These are phyloP conservation scores for Citrus maxima DNA, from an alignment of 345 rosid species.

Conservation along the genomic window DNA sequence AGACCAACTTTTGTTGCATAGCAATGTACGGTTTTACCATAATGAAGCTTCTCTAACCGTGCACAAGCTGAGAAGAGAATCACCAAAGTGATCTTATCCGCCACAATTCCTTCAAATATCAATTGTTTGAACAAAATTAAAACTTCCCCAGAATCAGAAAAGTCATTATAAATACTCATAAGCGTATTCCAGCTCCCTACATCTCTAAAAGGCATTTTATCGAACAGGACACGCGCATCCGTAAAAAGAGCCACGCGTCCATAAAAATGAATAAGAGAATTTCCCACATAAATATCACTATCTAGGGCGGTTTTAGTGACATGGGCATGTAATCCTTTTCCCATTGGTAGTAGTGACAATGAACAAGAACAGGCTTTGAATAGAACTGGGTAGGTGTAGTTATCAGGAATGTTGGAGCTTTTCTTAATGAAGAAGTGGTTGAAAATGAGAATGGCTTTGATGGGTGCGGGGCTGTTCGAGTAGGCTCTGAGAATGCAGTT, in stretches of 20 bases:
- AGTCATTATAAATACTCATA: conserved; percentile 12
- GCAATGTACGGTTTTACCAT: conserved; percentile 21
- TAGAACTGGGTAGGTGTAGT: conserved; percentile 20
- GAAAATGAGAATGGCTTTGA: conserved; percentile 21
- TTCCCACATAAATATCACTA: conserved; percentile 14
- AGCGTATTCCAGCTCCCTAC: conserved; percentile 25
- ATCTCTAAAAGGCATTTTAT: conserved; percentile 19
- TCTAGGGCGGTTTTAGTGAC: conserved; percentile 11
- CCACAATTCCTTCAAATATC: not conserved
- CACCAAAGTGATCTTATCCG: conserved; percentile 12
- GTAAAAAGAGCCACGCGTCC: not conserved
- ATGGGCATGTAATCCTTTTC: conserved; percentile 20
- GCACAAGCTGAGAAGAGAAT: conserved; percentile 21
- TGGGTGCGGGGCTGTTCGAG: conserved; percentile 16
- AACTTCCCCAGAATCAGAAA: not conserved
- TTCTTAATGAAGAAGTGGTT: conserved; percentile 1
- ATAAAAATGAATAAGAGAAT: conserved; percentile 20
- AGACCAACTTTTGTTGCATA: conserved; percentile 24
- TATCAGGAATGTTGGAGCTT: conserved; percentile 4
- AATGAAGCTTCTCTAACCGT: conserved; percentile 2
- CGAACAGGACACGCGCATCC: conserved; percentile 11
- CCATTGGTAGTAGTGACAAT: not conserved
- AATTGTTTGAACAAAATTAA: conserved; percentile 18
- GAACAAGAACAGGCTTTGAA: conserved; percentile 21
- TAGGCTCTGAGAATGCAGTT: conserved; percentile 26